A percentile compares a stretch with the other conserved stretches of the same genome.
These are phyloP conservation scores for Kregervanrija pseudodelftensis DNA, from an alignment of 805 yeast species.

Conservation along the genomic window DNA sequence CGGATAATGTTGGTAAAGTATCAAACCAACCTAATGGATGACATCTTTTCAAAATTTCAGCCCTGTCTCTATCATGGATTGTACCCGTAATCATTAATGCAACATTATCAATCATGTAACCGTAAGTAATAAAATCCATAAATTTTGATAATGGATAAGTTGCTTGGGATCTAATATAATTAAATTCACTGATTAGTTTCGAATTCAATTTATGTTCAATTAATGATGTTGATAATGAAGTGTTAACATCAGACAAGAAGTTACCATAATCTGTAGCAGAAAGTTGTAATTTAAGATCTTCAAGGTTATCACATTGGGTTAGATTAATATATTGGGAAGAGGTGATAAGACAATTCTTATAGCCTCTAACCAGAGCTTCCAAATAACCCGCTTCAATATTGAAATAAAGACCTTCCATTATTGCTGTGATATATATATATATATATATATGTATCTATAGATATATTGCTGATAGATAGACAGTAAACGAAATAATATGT, in stretches of 20 bases:
- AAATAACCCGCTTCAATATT: conserved; percentile 85
- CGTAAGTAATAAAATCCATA: conserved; percentile 88
- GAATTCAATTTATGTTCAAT: conserved; percentile 73
- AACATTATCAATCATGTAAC: conserved; percentile 98
- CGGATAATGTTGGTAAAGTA: conserved; percentile 88
- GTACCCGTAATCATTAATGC: conserved; percentile 96
- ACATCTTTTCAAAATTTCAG: conserved; percentile 82
- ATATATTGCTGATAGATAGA: no score
- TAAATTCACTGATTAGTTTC: conserved; percentile 76
- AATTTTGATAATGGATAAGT: conserved; percentile 73
- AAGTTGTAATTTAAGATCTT: conserved; percentile 87
- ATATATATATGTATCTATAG: no score
- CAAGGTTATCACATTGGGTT: conserved; percentile 93
- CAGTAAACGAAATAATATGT: no score
- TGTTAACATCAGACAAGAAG: conserved; percentile 73
- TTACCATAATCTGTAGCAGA: conserved; percentile 95
- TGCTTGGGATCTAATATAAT: conserved; percentile 78
- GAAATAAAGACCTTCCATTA: conserved; percentile 90
- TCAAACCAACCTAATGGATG: conserved; percentile 99
- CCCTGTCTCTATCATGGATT: conserved; percentile 85
- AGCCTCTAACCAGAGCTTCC: conserved; percentile 94
- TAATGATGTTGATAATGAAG: conserved; percentile 78
- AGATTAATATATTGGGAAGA: conserved; percentile 80
- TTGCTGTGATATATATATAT: not conserved
- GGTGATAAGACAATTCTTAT: conserved; percentile 74